Evolutionary conservation across 1,284 basidiomycete species (phyloP), one percentile per base, ranked within the genome.

Genomic region (Pulveroboletus sp.): DNA sequence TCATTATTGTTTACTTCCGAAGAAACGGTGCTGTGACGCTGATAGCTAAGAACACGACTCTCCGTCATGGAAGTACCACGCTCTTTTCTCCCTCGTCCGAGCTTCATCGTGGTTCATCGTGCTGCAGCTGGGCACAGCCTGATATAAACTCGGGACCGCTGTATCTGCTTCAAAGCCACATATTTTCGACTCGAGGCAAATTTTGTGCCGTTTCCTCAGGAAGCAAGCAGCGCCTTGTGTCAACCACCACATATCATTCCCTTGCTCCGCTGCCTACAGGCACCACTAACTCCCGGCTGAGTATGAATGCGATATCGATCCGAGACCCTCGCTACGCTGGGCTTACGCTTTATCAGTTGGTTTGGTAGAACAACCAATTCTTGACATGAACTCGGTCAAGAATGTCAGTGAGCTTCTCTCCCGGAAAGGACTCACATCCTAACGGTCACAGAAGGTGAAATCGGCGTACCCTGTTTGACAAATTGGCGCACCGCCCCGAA

Each of bases 21-120:
- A 62, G 52, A 57, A 20, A 56, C n/a, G 73, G 68, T 70, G 73
- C 72, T 49, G 62, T 54, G 40, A 61, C 43, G 35, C 46, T 46
- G 56, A 48, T 55, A 24, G 36, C 36, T 20, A 44, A 52, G 49
- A 52, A 65, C 53, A 62, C 52, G 64, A 50, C 35, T 26, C 42
- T 49, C 29, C 44, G 33, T 54, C 45, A 54, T 49, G 57, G 38
- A 45, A 18, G 3, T 50, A 20, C 56, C 61, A 55, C 39, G 51
- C 36, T 48, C 49, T 39, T 36, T 54, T 45, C 40, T 36, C 31
- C 36, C 20, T 43, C 36, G 15, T 17, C 8, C 35, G 45, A 54
- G 11, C n/a, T 28, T 47, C 48, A 7, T 43, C 42, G 38, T 36
- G 43, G 6, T 6, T 42, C 38, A n/a, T 28, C 45, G 4, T 31